phyloP scores from a whole-genome alignment of 805 yeast species.

The Yamadazyma takamatsuzukensis region DNA sequence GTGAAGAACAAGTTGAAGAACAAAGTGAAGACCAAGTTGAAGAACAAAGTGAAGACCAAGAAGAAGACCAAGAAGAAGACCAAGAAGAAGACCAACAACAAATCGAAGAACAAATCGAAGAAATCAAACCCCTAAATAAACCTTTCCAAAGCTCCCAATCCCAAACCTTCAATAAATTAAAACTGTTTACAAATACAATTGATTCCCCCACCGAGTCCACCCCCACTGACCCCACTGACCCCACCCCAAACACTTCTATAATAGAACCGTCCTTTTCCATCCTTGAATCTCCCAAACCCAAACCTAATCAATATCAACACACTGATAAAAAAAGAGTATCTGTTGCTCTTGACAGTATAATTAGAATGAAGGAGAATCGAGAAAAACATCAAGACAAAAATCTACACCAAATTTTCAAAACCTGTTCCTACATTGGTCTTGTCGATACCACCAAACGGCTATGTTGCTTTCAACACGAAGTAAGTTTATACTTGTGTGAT shows the following conservation, averaged over 20 bases:
- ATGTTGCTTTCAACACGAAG: constrained; percentile 82
- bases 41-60: constrained; percentile 7
- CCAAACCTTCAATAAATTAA: too few relatives aligned
- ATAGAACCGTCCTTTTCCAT: too few relatives aligned
- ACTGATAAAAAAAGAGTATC: constrained; percentile 16
- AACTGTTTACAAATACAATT: too few relatives aligned
- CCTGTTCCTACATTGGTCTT: constrained; percentile 74
- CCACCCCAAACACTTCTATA: too few relatives aligned
- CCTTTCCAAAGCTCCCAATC: too few relatives aligned
- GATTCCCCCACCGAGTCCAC: not conserved
- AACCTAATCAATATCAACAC: too few relatives aligned
- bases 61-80: constrained; percentile 1
- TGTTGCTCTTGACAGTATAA: constrained; percentile 57
- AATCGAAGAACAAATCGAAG: constrained; percentile 1
- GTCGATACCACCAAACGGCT: constrained; percentile 69
- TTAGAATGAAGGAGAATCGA: constrained; percentile 50
- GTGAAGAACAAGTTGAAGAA: constrained; percentile 10
- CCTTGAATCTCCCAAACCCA: too few relatives aligned
- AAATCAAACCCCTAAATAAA: too few relatives aligned
- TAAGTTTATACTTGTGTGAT: constrained; percentile 73
- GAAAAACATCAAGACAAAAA: constrained; percentile 44
- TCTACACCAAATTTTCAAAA: constrained; percentile 64
- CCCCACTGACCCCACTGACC: not conserved
- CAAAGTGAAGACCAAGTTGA: constrained; percentile 2
- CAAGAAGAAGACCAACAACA: constrained; percentile 1